Conservation (phyloP, 495 filamentous ascomycete genomes). For the Pseudevernia furfuracea region DNA sequence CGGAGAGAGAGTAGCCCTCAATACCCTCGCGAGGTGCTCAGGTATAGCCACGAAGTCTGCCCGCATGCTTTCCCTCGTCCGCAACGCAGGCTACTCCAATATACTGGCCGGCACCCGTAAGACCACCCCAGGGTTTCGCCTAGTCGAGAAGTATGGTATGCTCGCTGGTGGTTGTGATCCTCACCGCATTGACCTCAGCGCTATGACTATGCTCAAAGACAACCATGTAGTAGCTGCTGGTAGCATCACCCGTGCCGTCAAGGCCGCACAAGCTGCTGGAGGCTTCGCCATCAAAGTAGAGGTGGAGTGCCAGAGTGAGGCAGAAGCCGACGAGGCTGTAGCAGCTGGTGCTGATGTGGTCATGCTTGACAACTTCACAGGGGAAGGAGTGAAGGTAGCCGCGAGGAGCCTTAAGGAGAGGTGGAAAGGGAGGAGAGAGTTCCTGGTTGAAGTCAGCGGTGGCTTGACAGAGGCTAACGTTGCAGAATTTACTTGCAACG, state of each 20-base stretch:
- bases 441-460: slow-evolving; percentile 86
- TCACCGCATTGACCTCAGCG: slow-evolving; percentile 82
- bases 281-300: slow-evolving; percentile 92
- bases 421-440: slow-evolving; percentile 36
- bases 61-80: slow-evolving; percentile 45
- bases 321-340: slow-evolving; percentile 85
- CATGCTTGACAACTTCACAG: slow-evolving; percentile 93
- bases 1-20: slow-evolving; percentile 87
- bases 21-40: slow-evolving; percentile 84
- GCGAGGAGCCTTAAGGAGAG: slow-evolving; percentile 65
- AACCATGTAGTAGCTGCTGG: slow-evolving; percentile 87
- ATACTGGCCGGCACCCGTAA: slow-evolving; percentile 93
- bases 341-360: slow-evolving; percentile 86
- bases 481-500: slow-evolving; percentile 66
- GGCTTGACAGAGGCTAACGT: slow-evolving; percentile 84
- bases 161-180: slow-evolving; percentile 84
- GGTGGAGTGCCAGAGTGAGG: slow-evolving; percentile 83
- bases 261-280: slow-evolving; percentile 71
- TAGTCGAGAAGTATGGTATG: slow-evolving; percentile 98
- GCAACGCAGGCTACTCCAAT: slow-evolving; percentile 62
- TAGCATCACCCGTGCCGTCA: slow-evolving; percentile 74
- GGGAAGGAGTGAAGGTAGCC: slow-evolving; percentile 63
- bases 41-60: slow-evolving; percentile 71
- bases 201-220: slow-evolving; percentile 98
- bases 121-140: slow-evolving; percentile 89